Evolutionary conservation across 768 basidiomycete genomes (phyloP).

Genomic region (Mycena floridula): DNA sequence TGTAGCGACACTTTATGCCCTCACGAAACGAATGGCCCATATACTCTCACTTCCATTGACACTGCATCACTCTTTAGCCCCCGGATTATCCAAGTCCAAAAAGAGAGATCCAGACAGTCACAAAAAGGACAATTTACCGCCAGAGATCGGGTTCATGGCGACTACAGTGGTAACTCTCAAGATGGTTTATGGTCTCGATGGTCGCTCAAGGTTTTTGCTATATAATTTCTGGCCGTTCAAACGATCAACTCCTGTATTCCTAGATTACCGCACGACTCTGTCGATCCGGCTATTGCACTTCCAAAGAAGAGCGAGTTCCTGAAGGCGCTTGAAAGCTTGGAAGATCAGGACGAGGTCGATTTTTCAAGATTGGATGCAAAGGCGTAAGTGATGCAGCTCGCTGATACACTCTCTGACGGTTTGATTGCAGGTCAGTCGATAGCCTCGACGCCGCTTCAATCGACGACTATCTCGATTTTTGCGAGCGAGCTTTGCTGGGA

Average conservation of each 20-base stretch:
- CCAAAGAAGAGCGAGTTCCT: slow-evolving; percentile 35
- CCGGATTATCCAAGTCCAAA: slow-evolving; percentile 28
- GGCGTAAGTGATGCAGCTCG: too few relatives aligned
- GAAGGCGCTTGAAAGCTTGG: too few relatives aligned
- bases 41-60: slow-evolving; percentile 54
- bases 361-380: too few relatives aligned
- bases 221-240: background rate
- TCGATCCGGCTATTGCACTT: slow-evolving; percentile 59
- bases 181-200: slow-evolving; percentile 83
- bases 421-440: slow-evolving; percentile 47
- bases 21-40: slow-evolving; percentile 55
- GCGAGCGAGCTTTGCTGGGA: slow-evolving; percentile 45
- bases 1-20: slow-evolving; percentile 56
- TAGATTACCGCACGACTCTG: slow-evolving; percentile 36
- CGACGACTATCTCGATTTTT: slow-evolving; percentile 64
- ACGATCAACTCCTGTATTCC: slow-evolving; percentile 9
- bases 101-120: slow-evolving; percentile 37
- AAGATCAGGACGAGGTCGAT: too few relatives aligned
- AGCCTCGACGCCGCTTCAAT: slow-evolving; percentile 45
- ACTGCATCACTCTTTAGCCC: slow-evolving; percentile 49
- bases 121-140: slow-evolving; percentile 57
- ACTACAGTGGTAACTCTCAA: slow-evolving; percentile 69
- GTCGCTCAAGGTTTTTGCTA: slow-evolving; percentile 43
- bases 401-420: too few relatives aligned
- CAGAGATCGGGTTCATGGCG: slow-evolving; percentile 59